A percentile compares a stretch with the other conserved stretches of the same genome.
Evolutionary conservation across 179 eudicot species (phyloP).

Genomic region (Corrigiola litoralis): DNA sequence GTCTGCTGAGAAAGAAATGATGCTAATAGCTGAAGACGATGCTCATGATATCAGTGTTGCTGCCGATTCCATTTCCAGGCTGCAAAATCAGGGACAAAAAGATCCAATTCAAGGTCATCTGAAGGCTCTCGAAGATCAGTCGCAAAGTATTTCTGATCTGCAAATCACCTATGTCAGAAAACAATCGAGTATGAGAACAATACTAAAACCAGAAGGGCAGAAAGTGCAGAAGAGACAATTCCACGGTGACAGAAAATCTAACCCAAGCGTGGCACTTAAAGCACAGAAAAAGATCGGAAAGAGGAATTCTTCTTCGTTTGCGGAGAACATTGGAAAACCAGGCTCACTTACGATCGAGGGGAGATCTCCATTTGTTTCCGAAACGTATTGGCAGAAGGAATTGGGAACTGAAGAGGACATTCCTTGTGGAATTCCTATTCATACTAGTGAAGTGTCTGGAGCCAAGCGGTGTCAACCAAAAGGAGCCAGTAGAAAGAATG

Average conservation of each 20-base stretch:
- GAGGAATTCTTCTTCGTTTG: slow-evolving; percentile 11
- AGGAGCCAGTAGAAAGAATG: background rate
- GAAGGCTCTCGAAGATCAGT: slow-evolving; percentile 3
- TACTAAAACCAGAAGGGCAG: slow-evolving; percentile 12
- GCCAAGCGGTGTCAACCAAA: slow-evolving; percentile 3
- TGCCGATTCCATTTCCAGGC: background rate
- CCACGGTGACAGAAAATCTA: background rate
- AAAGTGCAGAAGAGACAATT: slow-evolving; percentile 20
- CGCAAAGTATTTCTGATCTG: background rate
- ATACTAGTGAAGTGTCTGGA: slow-evolving; percentile 3
- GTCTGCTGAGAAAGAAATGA: slow-evolving; percentile 8
- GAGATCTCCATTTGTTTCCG: background rate
- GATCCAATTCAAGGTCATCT: slow-evolving; percentile 1
- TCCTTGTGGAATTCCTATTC: background rate
- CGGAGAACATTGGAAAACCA: background rate
- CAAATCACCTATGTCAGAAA: slow-evolving; percentile 16
- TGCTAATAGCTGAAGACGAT: slow-evolving; percentile 15
- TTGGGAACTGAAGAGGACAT: background rate
- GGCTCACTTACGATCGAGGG: slow-evolving; percentile 3
- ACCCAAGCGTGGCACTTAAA: slow-evolving; percentile 10
- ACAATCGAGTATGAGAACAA: slow-evolving; percentile 3
- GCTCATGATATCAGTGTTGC: slow-evolving; percentile 5
- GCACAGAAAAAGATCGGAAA: slow-evolving; percentile 16
- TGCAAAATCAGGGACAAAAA: slow-evolving; percentile 7
- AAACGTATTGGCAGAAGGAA: slow-evolving; percentile 1